Conservation (phyloP, 345 rosid genomes). For the Eucalyptus sp. region DNA sequence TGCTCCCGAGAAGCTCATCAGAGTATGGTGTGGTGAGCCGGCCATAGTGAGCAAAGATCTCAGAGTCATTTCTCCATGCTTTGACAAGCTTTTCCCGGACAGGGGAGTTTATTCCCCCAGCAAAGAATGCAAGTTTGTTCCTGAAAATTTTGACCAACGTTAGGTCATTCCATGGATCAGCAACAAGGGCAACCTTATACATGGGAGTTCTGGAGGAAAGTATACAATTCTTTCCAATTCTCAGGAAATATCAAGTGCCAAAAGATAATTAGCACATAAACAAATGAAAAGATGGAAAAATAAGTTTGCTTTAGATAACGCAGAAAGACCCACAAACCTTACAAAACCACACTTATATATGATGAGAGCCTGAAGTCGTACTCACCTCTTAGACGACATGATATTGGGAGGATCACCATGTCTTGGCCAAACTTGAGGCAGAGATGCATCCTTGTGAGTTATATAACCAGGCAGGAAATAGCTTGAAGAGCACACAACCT, state of each 20-base stretch:
- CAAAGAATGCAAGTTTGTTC: slow-evolving; percentile 49
- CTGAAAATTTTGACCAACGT: slow-evolving; percentile 5
- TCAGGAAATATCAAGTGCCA: not conserved
- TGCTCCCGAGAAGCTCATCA: slow-evolving; percentile 33
- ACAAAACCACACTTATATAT: not conserved
- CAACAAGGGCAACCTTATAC: not conserved
- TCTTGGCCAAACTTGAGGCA: slow-evolving; percentile 67
- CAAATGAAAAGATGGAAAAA: not conserved
- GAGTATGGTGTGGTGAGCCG: slow-evolving; percentile 42
- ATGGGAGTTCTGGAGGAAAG: not conserved
- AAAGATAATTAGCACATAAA: not conserved
- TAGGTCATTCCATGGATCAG: not conserved
- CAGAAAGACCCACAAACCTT: not conserved
- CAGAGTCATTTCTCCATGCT: slow-evolving; percentile 39
- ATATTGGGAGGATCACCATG: slow-evolving; percentile 29
- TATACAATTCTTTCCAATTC: not conserved
- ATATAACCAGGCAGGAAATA: slow-evolving; percentile 38
- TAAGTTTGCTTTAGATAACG: not conserved
- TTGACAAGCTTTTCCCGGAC: slow-evolving; percentile 38
- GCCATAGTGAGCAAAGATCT: slow-evolving; percentile 33
- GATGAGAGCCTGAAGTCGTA: not conserved
- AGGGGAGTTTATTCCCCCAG: slow-evolving; percentile 43
- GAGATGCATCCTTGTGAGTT: slow-evolving; percentile 45
- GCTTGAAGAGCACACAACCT: slow-evolving; percentile 52
- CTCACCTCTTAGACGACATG: slow-evolving; percentile 31